Conservation (phyloP, 208 protist genomes). For the Leishmania mexicana region DNA sequence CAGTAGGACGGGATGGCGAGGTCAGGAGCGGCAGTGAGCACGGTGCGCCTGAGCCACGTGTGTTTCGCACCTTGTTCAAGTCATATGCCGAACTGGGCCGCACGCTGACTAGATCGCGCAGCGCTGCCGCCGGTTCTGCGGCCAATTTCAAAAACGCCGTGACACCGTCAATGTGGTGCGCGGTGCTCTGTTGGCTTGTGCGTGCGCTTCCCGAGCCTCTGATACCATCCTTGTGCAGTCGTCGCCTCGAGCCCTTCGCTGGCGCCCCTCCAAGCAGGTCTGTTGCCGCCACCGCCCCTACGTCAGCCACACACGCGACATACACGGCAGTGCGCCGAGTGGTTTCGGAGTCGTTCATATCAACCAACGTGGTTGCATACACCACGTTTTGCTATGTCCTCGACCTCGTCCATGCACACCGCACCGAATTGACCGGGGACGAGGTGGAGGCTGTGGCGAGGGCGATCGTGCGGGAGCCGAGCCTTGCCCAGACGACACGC, state of each 20-base stretch:
- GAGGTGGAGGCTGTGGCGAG: conserved; percentile 40
- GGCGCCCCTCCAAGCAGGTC: background rate
- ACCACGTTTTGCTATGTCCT: conserved; percentile 19
- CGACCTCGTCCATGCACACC: conserved; percentile 17
- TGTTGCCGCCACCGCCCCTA: background rate
- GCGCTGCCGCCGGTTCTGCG: background rate
- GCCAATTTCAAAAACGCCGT: background rate
- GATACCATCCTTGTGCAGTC: conserved; percentile 45
- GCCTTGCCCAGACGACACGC: conserved; percentile 9
- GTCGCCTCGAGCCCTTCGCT: conserved; percentile 39
- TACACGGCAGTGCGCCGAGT: background rate
- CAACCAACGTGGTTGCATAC: conserved; percentile 11
- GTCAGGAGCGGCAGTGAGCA: background rate
- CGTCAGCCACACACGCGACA: background rate
- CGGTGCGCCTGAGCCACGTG: background rate
- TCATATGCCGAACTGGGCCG: conserved; percentile 11
- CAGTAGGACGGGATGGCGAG: background rate
- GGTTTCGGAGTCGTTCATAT: conserved; percentile 17
- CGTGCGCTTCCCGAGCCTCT: conserved; percentile 47
- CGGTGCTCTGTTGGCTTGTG: conserved; percentile 38
- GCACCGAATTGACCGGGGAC: conserved; percentile 34
- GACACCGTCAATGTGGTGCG: conserved; percentile 30
- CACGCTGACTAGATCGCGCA: background rate
- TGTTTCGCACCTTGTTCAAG: conserved; percentile 16
- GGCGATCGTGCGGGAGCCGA: conserved; percentile 16